phyloP scores from a whole-genome alignment of 495 filamentous ascomycete genomes.

The Acidomyces sp. region DNA sequence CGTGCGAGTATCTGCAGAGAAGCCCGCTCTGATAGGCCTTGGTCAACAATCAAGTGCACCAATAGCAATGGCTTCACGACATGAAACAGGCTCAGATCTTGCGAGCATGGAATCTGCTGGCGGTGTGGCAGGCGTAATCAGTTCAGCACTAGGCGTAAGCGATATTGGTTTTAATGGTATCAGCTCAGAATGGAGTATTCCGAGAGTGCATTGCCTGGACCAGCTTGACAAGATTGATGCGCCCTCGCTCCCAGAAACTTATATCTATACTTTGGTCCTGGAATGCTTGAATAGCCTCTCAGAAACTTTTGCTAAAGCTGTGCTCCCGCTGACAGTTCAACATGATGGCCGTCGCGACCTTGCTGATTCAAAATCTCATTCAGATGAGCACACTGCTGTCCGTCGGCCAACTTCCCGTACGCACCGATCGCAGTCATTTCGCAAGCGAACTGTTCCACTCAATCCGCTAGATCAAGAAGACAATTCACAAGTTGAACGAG shows the following conservation, averaged over 20 bases:
- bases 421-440: conserved; percentile 28
- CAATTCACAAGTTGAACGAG: conserved; percentile 54
- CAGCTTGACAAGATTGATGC: conserved; percentile 86
- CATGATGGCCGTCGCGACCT: conserved; percentile 17
- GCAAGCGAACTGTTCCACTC: conserved; percentile 46
- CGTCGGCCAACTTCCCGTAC: not conserved
- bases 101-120: conserved; percentile 67
- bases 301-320: conserved; percentile 83
- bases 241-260: conserved; percentile 73
- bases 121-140: conserved; percentile 78
- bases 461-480: conserved; percentile 65
- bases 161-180: conserved; percentile 62
- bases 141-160: conserved; percentile 66
- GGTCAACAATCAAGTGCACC: conserved; percentile 76
- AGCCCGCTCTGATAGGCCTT: conserved; percentile 72
- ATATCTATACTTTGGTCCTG: conserved; percentile 79
- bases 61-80: conserved; percentile 29
- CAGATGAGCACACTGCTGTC: not conserved
- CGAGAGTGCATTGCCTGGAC: conserved; percentile 81
- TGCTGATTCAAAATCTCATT: too few relatives aligned
- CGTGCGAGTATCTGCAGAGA: conserved; percentile 81
- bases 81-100: conserved; percentile 48
- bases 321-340: conserved; percentile 75
- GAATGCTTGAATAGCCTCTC: conserved; percentile 79
- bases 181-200: conserved; percentile 77